phyloP scores from a whole-genome alignment of 139 green algal species.

The Chlorella sp. region DNA sequence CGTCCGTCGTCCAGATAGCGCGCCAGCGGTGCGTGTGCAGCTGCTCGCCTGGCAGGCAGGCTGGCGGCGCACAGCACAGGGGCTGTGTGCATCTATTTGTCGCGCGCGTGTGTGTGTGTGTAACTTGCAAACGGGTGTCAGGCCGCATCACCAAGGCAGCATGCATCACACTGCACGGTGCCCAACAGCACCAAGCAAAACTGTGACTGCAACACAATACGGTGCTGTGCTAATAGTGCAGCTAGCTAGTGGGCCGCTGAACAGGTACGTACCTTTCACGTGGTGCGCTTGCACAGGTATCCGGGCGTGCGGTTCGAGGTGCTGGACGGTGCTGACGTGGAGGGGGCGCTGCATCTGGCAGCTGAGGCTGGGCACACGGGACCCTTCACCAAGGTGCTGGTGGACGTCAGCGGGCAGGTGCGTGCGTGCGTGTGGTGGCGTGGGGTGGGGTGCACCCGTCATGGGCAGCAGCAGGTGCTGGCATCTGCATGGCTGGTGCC shows the following conservation, averaged over 20 bases:
- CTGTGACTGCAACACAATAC: neutral
- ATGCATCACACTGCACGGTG: too few relatives aligned
- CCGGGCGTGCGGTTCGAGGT: neutral
- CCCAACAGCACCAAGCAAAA: too few relatives aligned
- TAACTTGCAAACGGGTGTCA: too few relatives aligned
- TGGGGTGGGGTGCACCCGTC: neutral
- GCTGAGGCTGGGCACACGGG: neutral
- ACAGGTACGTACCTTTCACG: neutral
- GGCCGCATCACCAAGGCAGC: too few relatives aligned
- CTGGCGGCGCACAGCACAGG: neutral
- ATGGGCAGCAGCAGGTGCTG: neutral
- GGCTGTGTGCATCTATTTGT: neutral
- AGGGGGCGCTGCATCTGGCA: neutral
- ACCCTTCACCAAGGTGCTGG: neutral
- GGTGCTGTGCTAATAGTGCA: neutral
- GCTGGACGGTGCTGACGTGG: slow-evolving; percentile 3
- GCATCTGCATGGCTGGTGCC: neutral
- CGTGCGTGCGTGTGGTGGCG: neutral
- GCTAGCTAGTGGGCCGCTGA: neutral
- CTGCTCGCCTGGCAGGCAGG: neutral
- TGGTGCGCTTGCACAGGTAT: neutral
- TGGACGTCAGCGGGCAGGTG: slow-evolving; percentile 6
- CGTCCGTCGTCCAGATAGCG: slow-evolving; percentile 6
- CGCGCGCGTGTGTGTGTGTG: neutral
- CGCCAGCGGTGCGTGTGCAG: neutral